A percentile compares a stretch with the other conserved stretches of the same genome.
phyloP scores from a whole-genome alignment of 2,329 filamentous ascomycete genomes.

The Hymenoscyphus repandus region DNA sequence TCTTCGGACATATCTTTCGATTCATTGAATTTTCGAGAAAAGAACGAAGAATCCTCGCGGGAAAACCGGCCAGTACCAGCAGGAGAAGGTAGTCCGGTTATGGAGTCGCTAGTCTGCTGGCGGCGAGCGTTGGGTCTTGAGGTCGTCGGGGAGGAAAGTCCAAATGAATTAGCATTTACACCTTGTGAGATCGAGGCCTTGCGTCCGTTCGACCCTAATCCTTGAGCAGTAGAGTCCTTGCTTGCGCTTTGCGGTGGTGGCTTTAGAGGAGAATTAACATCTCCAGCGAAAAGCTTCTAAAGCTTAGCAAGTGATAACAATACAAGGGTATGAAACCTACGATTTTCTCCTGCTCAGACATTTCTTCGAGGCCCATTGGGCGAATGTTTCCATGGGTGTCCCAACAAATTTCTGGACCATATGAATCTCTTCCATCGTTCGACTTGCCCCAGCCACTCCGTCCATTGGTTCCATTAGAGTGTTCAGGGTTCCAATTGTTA shows the following conservation, averaged over 20 bases:
- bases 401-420: conserved; percentile 92
- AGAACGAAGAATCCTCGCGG: conserved; percentile 58
- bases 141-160: conserved; percentile 66
- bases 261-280: conserved; percentile 93
- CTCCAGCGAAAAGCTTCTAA: conserved; percentile 68
- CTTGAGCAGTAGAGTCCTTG: conserved; percentile 52
- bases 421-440: conserved; percentile 67
- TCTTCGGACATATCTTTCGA: conserved; percentile 49
- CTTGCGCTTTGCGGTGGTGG: conserved; percentile 63
- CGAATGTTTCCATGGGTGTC: conserved; percentile 63
- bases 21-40: conserved; percentile 49
- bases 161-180: conserved; percentile 56
- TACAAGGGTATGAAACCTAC: conserved; percentile 36
- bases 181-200: conserved; percentile 75
- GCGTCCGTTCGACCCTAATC: conserved; percentile 59
- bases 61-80: conserved; percentile 52
- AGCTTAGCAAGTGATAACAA: conserved; percentile 20
- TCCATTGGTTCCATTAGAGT: conserved; percentile 55
- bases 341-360: conserved; percentile 59
- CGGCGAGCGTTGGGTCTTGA: conserved; percentile 72
- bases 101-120: conserved; percentile 73
- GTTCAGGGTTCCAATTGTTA: conserved; percentile 72
- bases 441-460: conserved; percentile 71
- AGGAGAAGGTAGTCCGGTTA: conserved; percentile 57
- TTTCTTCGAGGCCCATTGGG: conserved; percentile 67